Percentiles rank a stretch among this genome's conserved stretches.
Evolutionary conservation across 176 grass and related monocot genomes (phyloP).

Genomic region (Aegilops tauschii): DNA sequence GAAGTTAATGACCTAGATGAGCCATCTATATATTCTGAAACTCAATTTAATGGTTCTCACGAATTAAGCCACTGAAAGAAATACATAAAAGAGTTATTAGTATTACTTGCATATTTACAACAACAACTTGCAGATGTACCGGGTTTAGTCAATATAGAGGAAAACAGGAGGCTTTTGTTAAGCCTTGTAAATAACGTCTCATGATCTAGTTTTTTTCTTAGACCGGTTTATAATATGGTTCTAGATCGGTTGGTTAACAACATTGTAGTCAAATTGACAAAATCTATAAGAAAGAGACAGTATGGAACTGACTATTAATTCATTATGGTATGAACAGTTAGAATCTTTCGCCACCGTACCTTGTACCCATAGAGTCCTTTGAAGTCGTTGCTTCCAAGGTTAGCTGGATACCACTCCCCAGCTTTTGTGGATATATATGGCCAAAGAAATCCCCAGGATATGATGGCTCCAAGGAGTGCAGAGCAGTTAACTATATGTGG

Average conservation of each 20-base stretch:
- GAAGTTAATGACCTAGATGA: not conserved
- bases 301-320: not conserved
- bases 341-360: slow-evolving; percentile 30
- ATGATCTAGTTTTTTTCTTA: too few species aligned
- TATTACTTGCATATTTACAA: not conserved
- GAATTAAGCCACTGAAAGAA: not conserved
- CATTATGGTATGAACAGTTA: not conserved
- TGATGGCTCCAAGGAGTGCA: slow-evolving; percentile 70
- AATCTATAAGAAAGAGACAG: not conserved
- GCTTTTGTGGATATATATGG: slow-evolving; percentile 69
- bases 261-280: not conserved
- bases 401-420: slow-evolving; percentile 73
- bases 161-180: not conserved
- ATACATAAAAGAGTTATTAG: not conserved
- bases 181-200: too few species aligned
- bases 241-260: too few species aligned
- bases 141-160: not conserved
- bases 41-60: not conserved
- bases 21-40: not conserved
- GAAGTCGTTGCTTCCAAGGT: slow-evolving; percentile 74
- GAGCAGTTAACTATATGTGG: slow-evolving; percentile 89
- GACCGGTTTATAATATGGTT: too few species aligned
- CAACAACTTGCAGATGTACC: not conserved
- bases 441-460: slow-evolving; percentile 90
- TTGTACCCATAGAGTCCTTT: slow-evolving; percentile 87